Percentiles rank a stretch among this genome's conserved stretches.
These are phyloP conservation scores for Vitis riparia DNA, from an alignment of 164 flowering plant species.

Conservation along the genomic window DNA sequence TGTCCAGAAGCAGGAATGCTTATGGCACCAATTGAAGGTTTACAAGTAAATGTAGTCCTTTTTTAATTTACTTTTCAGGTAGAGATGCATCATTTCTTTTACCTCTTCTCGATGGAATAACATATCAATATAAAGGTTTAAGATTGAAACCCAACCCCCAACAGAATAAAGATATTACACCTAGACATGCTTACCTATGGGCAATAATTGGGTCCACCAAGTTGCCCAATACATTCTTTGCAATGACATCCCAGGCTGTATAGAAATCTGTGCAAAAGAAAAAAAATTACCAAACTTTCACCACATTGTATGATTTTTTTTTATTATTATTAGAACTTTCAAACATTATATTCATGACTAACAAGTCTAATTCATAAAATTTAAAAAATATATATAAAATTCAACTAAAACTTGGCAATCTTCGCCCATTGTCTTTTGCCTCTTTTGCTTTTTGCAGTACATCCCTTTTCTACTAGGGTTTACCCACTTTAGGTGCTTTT, in stretches of 20 bases:
- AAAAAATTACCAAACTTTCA: neutral
- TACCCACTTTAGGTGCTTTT: too few species aligned
- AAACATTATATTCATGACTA: neutral
- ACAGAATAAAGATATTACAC: neutral
- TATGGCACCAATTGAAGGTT: too few species aligned
- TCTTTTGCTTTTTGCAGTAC: too few species aligned
- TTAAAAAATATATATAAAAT: neutral
- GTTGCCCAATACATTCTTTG: conserved; percentile 47
- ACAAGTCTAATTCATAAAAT: neutral
- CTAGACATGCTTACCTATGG: conserved; percentile 48
- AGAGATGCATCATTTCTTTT: neutral
- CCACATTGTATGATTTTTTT: too few species aligned
- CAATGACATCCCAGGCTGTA: conserved; percentile 91
- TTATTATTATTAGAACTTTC: too few species aligned
- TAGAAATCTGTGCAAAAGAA: conserved; percentile 71
- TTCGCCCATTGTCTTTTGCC: too few species aligned
- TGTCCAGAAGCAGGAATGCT: too few species aligned
- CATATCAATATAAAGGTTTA: neutral
- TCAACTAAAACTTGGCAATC: neutral
- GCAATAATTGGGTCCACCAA: conserved; percentile 52
- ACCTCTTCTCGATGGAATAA: neutral
- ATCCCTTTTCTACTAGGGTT: too few species aligned
- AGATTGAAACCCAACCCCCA: neutral
- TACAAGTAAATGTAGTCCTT: too few species aligned
- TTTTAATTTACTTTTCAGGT: too few species aligned